Base-by-base conservation (phyloP, 2,329 filamentous ascomycete species). In the Xylariaceae sp. region DNA sequence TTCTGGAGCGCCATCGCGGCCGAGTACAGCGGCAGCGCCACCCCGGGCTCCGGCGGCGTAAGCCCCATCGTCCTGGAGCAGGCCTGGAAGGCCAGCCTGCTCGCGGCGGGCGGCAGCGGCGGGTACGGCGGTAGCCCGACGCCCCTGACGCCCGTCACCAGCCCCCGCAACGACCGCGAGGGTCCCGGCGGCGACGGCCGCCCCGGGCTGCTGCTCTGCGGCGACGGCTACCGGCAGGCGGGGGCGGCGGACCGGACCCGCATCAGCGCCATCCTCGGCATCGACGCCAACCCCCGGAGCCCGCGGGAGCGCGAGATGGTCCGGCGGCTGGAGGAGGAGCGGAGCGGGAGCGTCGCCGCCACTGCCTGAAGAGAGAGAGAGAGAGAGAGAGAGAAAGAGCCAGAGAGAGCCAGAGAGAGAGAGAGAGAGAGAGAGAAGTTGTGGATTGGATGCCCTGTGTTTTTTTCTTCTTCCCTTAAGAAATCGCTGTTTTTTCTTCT, bases 1-100 rank as follows among this genome's bases (percentile, higher is more conserved):
- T 89, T 90, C 62, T 90, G 84, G 83, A 67, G 72, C 21, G 68
- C 73, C 30, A 72, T 90, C 22, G 82, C 83, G 19, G 64, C 73
- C 17, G 81, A 87, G 49, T 89, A 89, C 50, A 82, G 82, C 33
- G 57, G 64, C 11, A n/a, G n/a, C n/a, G n/a, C n/a, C n/a, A n/a
- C n/a, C n/a, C n/a, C n/a, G n/a, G n/a, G n/a, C n/a, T n/a, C n/a
- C n/a, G 21, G 21, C 21, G 72, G 76, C 21, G 68, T 69, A 2
- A 78, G 74, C 31, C 74, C 81, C 2, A 65, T 69, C 11, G 65
- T 76, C 21, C 66, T 87, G 14, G 82, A 86, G 60, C 77, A 80
- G 52, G 76, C 79, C n/a, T 87, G 81, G 77, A 70, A 67, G 53
- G 61, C 63, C 8, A 68, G 63, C 24, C 50, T 56, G 18, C 60